These are phyloP conservation scores for Eimeria brunetti DNA, from an alignment of 169 alveolate genomes.

Conservation along the genomic window DNA sequence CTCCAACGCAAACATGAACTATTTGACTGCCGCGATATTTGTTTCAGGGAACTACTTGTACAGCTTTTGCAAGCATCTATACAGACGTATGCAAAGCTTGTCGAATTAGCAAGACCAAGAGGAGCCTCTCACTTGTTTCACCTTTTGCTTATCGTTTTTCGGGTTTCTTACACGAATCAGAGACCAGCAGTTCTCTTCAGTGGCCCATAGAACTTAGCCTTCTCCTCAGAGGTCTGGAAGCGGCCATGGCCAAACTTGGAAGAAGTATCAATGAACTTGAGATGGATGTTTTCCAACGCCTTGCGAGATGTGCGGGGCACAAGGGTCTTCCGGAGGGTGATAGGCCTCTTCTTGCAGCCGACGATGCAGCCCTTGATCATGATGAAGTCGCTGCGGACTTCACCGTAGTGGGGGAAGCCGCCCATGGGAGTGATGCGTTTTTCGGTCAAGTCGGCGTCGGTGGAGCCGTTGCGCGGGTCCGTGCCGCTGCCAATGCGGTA, in stretches of 20 bases:
- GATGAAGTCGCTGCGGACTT: conserved; percentile 98
- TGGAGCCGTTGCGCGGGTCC: conserved; percentile 96
- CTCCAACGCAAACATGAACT: no score
- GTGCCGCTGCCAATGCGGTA: conserved; percentile 96
- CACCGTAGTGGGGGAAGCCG: conserved; percentile 99
- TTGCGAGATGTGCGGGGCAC: conserved; percentile 95
- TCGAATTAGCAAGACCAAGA: neutral
- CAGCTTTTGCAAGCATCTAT: neutral
- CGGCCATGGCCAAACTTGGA: conserved; percentile 99
- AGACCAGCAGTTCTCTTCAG: conserved; percentile 82
- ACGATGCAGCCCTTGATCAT: conserved; percentile 99
- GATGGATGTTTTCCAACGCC: conserved; percentile 96
- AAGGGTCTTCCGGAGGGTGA: conserved; percentile 98
- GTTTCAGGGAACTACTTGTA: neutral
- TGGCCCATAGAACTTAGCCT: conserved; percentile 97
- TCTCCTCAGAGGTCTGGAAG: conserved; percentile 99
- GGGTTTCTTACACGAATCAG: neutral
- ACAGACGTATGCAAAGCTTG: neutral
- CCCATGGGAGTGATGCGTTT: conserved; percentile 99
- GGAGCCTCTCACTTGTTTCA: neutral
- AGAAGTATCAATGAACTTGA: conserved; percentile 99
- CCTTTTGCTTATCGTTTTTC: neutral
- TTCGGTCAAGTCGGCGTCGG: conserved; percentile 98
- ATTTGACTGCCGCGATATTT: no score
- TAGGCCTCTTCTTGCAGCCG: conserved; percentile 98